Base-by-base conservation (phyloP, 495 filamentous ascomycete genomes). In the Eremomyces bilateralis region DNA sequence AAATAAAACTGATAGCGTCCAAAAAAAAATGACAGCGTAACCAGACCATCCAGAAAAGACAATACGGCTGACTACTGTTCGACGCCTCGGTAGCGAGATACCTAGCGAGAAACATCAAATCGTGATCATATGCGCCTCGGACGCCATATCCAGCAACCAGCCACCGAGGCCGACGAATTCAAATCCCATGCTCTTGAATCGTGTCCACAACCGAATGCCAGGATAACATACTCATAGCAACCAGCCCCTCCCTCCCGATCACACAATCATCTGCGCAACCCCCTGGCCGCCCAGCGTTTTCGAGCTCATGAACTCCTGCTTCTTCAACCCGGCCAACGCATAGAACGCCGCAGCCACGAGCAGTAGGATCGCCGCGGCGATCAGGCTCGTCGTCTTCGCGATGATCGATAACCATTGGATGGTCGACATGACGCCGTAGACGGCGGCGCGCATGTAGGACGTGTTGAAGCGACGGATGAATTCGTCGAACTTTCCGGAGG, bases 261-360 rank as follows among this genome's bases (percentile, higher is more conserved):
- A 94, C 52, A 97, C 83, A 59, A 99, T 95, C 90, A 95, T 94
- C 62, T 94, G 85, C 40, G 84, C 85, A 42, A 95, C 71, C 15
- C 90, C 88, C 41, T 79, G 76, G 27, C 88, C 88, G 41, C 88
- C 88, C 38, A 99, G 60, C 15, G 90, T 95, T 72, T 95, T 95
- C 63, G 84, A 94, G 21, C 82, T 77, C 35, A 90, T 69, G 54
- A 99, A 99, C 18, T 76, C 80, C 59, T 99, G 88, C 34, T 76
- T 80, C 65, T 78, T 93, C 44, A 93, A 30, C 20, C 66, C 88
- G 12, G 88, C 88, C 31, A 85, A 58, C 6, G 63, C 62, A 52
- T 99, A 99, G 63, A 83, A 95, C 2, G 67, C 10, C 5, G 67
- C 74, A 1, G 88, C 78, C 34, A 91, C 47, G 2, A 76, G 57